These are phyloP conservation scores for Sphagnum magellanicum DNA, from an alignment of 228 moss, liverwort and hornwort species.

Conservation along the genomic window DNA sequence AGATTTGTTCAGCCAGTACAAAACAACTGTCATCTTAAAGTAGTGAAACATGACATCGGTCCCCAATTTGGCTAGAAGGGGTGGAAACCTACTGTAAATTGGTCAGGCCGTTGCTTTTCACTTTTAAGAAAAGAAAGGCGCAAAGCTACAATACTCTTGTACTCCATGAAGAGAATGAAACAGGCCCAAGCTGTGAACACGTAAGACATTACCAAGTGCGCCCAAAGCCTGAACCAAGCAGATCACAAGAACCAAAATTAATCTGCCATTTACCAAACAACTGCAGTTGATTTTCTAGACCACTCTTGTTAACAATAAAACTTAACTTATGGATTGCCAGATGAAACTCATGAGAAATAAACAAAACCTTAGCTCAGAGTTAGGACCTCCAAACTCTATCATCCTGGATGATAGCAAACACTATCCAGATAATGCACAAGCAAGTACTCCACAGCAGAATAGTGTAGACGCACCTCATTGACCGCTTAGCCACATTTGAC, in stretches of 20 bases:
- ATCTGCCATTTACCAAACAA: background rate
- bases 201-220: conserved; percentile 72
- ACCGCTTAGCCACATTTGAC: conserved; percentile 62
- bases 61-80: background rate
- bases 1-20: background rate
- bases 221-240: conserved; percentile 54
- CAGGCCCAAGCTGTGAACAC: conserved; percentile 81
- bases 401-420: no score
- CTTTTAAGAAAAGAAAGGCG: conserved; percentile 61
- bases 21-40: background rate
- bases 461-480: conserved; percentile 37
- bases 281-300: background rate
- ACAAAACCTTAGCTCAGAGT: no score
- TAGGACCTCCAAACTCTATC: no score
- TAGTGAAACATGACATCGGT: no score
- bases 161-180: conserved; percentile 62
- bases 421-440: no score
- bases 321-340: background rate
- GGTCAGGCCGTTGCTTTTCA: conserved; percentile 67
- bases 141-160: conserved; percentile 59
- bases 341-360: background rate
- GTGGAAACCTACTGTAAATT: conserved; percentile 63
- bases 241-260: background rate
- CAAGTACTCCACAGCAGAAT: no score
- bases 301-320: background rate